Percentiles rank a stretch among this genome's conserved stretches.
Conservation (phyloP, 2,329 filamentous ascomycete species). For the Penicillium sp. region DNA sequence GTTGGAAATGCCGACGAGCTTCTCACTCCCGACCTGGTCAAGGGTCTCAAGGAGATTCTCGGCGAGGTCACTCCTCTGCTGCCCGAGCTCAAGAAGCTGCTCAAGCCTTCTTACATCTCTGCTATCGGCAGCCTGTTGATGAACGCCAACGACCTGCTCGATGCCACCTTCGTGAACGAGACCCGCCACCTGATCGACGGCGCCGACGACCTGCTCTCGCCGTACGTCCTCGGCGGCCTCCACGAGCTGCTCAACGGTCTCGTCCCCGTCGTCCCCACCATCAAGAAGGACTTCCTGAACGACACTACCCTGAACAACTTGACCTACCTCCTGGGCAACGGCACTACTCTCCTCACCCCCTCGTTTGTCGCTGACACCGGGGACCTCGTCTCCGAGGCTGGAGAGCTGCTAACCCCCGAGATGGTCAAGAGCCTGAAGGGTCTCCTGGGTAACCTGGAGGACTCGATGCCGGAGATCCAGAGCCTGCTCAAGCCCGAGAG, state of each 20-base stretch:
- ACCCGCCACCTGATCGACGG: slow-evolving; percentile 22
- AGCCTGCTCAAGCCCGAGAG: slow-evolving; percentile 28
- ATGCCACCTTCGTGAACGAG: slow-evolving; percentile 26
- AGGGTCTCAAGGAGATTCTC: slow-evolving; percentile 22
- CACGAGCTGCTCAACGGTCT: slow-evolving; percentile 25
- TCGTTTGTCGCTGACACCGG: slow-evolving; percentile 36
- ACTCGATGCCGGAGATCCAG: slow-evolving; percentile 34
- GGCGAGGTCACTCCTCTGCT: slow-evolving; percentile 20
- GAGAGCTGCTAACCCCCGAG: slow-evolving; percentile 33
- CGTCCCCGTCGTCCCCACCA: slow-evolving; percentile 24
- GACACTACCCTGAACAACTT: slow-evolving; percentile 32
- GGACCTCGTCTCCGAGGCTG: slow-evolving; percentile 32
- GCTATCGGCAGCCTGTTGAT: slow-evolving; percentile 18
- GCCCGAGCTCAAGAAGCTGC: slow-evolving; percentile 23
- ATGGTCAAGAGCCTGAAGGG: slow-evolving; percentile 32
- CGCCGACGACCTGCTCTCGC: slow-evolving; percentile 24
- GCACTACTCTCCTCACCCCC: slow-evolving; percentile 33
- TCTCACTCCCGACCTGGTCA: slow-evolving; percentile 22
- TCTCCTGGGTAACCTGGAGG: slow-evolving; percentile 30
- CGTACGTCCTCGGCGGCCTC: slow-evolving; percentile 24
- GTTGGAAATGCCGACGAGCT: slow-evolving; percentile 24
- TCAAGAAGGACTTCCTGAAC: slow-evolving; percentile 29
- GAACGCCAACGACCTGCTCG: slow-evolving; percentile 27
- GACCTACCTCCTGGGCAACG: slow-evolving; percentile 36
- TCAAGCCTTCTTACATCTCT: slow-evolving; percentile 7